Evolutionary conservation across 176 grass and related monocot genomes (phyloP).

Genomic region (Sorghum bicolor): Sorghum_bicolor_NCBIv3 NC_012878.2:46374501-46375000

Average conservation of each 20-base stretch:
- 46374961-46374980: constrained; percentile 47
- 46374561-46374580: constrained; percentile 53
- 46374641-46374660: constrained; percentile 56
- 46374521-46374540: constrained; percentile 69
- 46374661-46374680: constrained; percentile 70
- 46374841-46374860: constrained; percentile 59
- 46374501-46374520: constrained; percentile 55
- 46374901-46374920: constrained; percentile 68
- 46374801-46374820: constrained; percentile 61
- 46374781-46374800: constrained; percentile 79
- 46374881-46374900: constrained; percentile 52
- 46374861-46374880: constrained; percentile 52
- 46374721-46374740: constrained; percentile 64
- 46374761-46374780: constrained; percentile 45
- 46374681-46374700: constrained; percentile 51
- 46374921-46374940: constrained; percentile 51
- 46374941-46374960: constrained; percentile 44
- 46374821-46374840: constrained; percentile 63
- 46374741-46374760: constrained; percentile 64
- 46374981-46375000: constrained; percentile 38
- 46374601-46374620: constrained; percentile 56
- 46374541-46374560: constrained; percentile 62
- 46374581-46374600: constrained; percentile 59
- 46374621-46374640: constrained; percentile 63
- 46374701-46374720: constrained; percentile 55